Evolutionary conservation across 768 basidiomycete genomes (phyloP).

Genomic region (Mycena filopes): DNA sequence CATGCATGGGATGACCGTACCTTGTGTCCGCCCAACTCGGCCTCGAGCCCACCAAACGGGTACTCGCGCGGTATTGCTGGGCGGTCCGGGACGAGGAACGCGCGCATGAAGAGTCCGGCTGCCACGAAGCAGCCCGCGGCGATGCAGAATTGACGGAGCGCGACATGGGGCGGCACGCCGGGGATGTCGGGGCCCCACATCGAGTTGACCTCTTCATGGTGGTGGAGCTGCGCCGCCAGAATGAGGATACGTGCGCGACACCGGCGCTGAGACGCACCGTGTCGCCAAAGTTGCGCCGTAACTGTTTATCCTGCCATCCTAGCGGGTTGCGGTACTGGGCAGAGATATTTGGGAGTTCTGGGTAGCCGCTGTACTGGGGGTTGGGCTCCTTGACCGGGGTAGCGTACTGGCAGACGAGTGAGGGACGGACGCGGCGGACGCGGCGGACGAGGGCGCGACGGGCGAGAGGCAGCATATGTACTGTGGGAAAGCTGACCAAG

Average conservation of each 20-base stretch:
- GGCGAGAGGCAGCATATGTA: slow-evolving; percentile 46
- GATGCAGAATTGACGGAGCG: slow-evolving; percentile 72
- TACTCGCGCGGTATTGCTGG: slow-evolving; percentile 80
- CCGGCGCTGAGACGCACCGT: slow-evolving; percentile 57
- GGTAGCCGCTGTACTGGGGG: slow-evolving; percentile 80
- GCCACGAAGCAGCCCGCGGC: slow-evolving; percentile 71
- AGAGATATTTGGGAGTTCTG: slow-evolving; percentile 74
- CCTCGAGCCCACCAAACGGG: slow-evolving; percentile 78
- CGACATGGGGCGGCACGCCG: slow-evolving; percentile 65
- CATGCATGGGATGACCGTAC: slow-evolving; percentile 50
- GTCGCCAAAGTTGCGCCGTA: slow-evolving; percentile 86
- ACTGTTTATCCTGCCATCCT: slow-evolving; percentile 82
- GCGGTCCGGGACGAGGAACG: slow-evolving; percentile 64
- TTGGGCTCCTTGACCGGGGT: slow-evolving; percentile 54
- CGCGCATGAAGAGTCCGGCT: slow-evolving; percentile 69
- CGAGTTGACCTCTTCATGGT: slow-evolving; percentile 81
- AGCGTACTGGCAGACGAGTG: slow-evolving; percentile 43
- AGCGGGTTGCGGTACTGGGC: slow-evolving; percentile 69
- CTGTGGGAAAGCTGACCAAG: too few species aligned
- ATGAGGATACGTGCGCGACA: slow-evolving; percentile 25
- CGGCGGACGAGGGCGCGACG: slow-evolving; percentile 32
- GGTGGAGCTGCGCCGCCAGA: slow-evolving; percentile 67
- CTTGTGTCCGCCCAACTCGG: slow-evolving; percentile 84
- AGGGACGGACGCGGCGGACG: slow-evolving; percentile 18
- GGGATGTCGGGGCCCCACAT: slow-evolving; percentile 91